Evolutionary conservation across 768 basidiomycete genomes (phyloP).

Genomic region (Grammothele lineata): DNA sequence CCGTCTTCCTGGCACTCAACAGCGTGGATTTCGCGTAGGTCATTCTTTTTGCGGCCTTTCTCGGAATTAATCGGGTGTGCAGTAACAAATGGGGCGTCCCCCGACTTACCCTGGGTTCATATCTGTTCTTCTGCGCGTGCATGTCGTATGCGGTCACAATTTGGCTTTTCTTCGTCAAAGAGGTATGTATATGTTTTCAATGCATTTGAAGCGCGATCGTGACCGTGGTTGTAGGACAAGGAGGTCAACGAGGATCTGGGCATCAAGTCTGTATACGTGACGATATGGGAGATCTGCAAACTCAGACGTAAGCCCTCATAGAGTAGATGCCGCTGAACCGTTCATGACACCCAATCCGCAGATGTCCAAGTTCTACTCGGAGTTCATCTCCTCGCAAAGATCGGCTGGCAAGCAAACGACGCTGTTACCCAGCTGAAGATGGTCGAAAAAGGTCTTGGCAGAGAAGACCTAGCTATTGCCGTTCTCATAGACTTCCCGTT

Average conservation of each 20-base stretch:
- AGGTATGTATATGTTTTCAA: slow-evolving; percentile 38
- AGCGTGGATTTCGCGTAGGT: slow-evolving; percentile 85
- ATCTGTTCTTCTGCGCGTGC: slow-evolving; percentile 83
- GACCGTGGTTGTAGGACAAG: slow-evolving; percentile 51
- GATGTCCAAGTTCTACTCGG: slow-evolving; percentile 87
- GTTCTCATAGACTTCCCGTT: slow-evolving; percentile 98
- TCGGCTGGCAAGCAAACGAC: slow-evolving; percentile 94
- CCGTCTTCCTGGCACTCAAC: slow-evolving; percentile 95
- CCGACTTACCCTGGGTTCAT: slow-evolving; percentile 65
- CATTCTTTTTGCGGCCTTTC: background rate
- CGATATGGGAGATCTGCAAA: slow-evolving; percentile 92
- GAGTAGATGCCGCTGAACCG: too few species aligned
- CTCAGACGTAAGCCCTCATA: slow-evolving; percentile 83
- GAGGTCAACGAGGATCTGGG: slow-evolving; percentile 85
- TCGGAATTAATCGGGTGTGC: slow-evolving; percentile 9
- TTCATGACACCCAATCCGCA: slow-evolving; percentile 27
- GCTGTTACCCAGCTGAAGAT: slow-evolving; percentile 88
- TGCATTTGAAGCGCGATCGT: background rate
- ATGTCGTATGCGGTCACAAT: slow-evolving; percentile 81
- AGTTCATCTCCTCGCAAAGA: slow-evolving; percentile 87
- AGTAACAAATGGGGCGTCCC: slow-evolving; percentile 79
- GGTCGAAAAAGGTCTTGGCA: slow-evolving; percentile 93
- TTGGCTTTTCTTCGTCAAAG: slow-evolving; percentile 89
- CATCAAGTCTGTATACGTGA: slow-evolving; percentile 84
- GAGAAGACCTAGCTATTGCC: slow-evolving; percentile 93